Conservation (phyloP, 108 stramenopile genomes). For the Skeletonema costatum region DNA sequence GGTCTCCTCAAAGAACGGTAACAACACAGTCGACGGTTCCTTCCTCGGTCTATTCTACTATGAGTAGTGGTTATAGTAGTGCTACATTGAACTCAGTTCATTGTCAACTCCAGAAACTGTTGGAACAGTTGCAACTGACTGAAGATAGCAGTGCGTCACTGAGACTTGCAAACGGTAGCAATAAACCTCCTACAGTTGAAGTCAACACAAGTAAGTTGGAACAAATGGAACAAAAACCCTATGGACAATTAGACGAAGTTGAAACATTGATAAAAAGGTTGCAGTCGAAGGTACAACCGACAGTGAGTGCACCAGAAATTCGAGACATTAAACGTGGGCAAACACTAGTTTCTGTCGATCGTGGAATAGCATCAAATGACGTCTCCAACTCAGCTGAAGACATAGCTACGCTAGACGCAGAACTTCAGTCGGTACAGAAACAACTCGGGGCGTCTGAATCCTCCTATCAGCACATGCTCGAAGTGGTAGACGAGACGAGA, state of each 20-base stretch:
- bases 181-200: background rate
- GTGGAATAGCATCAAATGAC: conserved; percentile 15
- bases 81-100: conserved; percentile 11
- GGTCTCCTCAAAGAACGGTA: background rate
- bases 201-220: background rate
- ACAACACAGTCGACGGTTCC: conserved; percentile 17
- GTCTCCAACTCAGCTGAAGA: background rate
- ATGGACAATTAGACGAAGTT: background rate
- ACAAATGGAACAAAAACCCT: background rate
- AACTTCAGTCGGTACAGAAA: conserved; percentile 26
- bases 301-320: conserved; percentile 25
- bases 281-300: conserved; percentile 2
- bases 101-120: conserved; percentile 13
- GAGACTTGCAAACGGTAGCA: too few species aligned
- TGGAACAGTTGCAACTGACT: conserved; percentile 14
- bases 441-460: conserved; percentile 27
- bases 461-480: conserved; percentile 30
- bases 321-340: conserved; percentile 31
- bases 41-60: background rate
- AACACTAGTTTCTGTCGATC: conserved; percentile 6
- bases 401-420: conserved; percentile 10
- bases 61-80: background rate
- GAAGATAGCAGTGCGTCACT: background rate
- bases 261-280: conserved; percentile 2
- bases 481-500: conserved; percentile 39